Percentiles rank a stretch among this genome's conserved stretches.
Conservation (phyloP, 2,329 filamentous ascomycete species). For the Xylaria sp. region DNA sequence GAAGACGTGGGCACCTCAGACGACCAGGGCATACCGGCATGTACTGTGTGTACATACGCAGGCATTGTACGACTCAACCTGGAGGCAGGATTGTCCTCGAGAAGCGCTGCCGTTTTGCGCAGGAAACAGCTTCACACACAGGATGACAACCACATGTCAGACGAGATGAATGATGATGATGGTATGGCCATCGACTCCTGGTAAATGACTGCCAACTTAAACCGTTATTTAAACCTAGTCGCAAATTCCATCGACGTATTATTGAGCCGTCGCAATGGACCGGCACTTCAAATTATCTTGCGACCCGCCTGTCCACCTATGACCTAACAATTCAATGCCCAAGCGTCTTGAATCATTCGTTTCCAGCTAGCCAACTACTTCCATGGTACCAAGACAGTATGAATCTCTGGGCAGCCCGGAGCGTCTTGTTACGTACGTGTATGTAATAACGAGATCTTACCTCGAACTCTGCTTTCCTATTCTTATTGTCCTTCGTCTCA, state of each 20-base stretch:
- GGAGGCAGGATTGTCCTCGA: not conserved
- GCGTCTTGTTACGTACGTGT: too few relatives aligned
- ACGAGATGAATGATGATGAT: not conserved
- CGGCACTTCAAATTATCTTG: constrained; percentile 16
- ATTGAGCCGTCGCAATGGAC: constrained; percentile 12
- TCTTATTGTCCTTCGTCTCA: not conserved
- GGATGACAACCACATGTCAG: not conserved
- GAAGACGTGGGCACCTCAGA: not conserved
- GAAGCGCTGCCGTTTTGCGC: not conserved
- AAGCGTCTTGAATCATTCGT: not conserved
- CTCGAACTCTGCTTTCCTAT: too few relatives aligned
- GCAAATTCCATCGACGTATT: not conserved
- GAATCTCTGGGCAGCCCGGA: too few relatives aligned
- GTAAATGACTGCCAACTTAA: too few relatives aligned
- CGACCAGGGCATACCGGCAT: not conserved
- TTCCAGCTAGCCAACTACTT: not conserved
- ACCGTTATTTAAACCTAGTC: not conserved
- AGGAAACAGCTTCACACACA: not conserved
- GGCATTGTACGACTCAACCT: not conserved
- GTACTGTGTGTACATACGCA: not conserved
- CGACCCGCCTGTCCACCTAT: constrained; percentile 16
- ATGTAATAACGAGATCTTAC: too few relatives aligned
- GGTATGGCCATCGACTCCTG: not conserved
- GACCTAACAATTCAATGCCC: constrained; percentile 10
- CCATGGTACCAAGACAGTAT: too few relatives aligned